Evolutionary conservation across 306 rosid genomes (phyloP).

Genomic region (Vicia sativa): DNA sequence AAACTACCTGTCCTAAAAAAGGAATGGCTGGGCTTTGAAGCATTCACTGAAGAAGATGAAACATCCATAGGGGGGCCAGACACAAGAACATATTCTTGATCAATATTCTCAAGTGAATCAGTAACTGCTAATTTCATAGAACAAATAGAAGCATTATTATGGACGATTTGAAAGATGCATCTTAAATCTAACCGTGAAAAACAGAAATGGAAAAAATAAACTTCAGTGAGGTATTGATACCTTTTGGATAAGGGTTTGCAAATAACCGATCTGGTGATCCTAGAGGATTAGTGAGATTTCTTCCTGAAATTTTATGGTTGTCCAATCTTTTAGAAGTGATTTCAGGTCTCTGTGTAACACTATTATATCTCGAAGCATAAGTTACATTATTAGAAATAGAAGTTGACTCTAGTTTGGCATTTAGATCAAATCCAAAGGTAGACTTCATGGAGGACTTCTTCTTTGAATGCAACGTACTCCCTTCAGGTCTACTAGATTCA

Average conservation of each 20-base stretch:
- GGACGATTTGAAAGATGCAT: conserved; percentile 23
- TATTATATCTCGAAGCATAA: conserved; percentile 49
- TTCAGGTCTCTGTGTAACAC: conserved; percentile 54
- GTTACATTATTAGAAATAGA: conserved; percentile 47
- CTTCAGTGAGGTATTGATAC: conserved; percentile 40
- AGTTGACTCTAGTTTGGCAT: conserved; percentile 52
- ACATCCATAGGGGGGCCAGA: conserved; percentile 79
- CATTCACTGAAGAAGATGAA: conserved; percentile 65
- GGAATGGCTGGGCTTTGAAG: conserved; percentile 66
- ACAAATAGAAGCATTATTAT: conserved; percentile 31
- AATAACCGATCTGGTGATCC: conserved; percentile 51
- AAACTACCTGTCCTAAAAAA: conserved; percentile 57
- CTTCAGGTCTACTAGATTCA: conserved; percentile 79
- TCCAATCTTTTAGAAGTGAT: conserved; percentile 49
- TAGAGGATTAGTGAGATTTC: conserved; percentile 49
- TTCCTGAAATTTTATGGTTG: conserved; percentile 50
- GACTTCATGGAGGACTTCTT: conserved; percentile 71
- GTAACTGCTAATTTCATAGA: conserved; percentile 56
- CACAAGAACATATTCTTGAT: conserved; percentile 97
- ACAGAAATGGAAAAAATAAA: conserved; percentile 34
- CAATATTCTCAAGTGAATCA: conserved; percentile 77
- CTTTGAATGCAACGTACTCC: conserved; percentile 68
- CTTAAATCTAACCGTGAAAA: conserved; percentile 32
- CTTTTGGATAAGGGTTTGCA: conserved; percentile 55
- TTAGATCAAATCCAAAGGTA: conserved; percentile 76